phyloP scores from a whole-genome alignment of 2,329 filamentous ascomycete species.

The Didymella sp. region DNA sequence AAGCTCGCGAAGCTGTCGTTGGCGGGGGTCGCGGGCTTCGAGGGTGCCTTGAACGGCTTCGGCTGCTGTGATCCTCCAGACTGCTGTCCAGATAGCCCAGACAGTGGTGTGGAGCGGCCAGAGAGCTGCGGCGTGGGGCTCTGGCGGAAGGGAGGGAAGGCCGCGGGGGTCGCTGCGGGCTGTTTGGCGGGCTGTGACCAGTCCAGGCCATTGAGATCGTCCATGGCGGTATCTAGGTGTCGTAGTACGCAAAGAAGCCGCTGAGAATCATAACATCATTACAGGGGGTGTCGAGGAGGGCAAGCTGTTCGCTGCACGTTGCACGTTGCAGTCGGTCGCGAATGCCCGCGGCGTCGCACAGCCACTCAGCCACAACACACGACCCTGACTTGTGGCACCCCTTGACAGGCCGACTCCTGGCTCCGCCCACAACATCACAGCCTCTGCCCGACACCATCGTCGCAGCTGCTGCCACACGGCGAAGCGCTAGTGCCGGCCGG shows the following conservation, averaged over 20 bases:
- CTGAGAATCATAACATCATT: conserved; percentile 34
- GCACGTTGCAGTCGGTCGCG: conserved; percentile 8
- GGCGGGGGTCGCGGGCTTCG: conserved; percentile 60
- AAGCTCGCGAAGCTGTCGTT: conserved; percentile 81
- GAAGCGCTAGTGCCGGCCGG: neutral
- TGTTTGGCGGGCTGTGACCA: conserved; percentile 51
- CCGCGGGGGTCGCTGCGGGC: conserved; percentile 36
- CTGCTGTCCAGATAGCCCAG: conserved; percentile 47
- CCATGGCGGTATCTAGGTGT: conserved; percentile 47
- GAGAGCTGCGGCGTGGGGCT: conserved; percentile 50
- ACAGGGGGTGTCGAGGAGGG: conserved; percentile 13
- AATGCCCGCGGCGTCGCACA: conserved; percentile 10
- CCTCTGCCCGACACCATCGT: neutral
- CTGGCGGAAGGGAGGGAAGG: conserved; percentile 47
- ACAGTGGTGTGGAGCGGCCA: conserved; percentile 50
- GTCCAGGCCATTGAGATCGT: conserved; percentile 59
- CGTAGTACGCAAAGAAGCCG: conserved; percentile 13
- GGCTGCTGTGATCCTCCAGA: conserved; percentile 48
- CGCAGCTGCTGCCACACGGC: neutral
- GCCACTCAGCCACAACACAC: conserved; percentile 17
- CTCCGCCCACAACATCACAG: neutral
- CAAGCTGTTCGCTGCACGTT: conserved; percentile 5
- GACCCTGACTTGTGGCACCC: neutral
- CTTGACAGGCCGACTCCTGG: neutral
- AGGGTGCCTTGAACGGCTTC: conserved; percentile 54